Base-by-base conservation (phyloP, 2,329 filamentous ascomycete genomes). In the Aspergillus sojae region DNA sequence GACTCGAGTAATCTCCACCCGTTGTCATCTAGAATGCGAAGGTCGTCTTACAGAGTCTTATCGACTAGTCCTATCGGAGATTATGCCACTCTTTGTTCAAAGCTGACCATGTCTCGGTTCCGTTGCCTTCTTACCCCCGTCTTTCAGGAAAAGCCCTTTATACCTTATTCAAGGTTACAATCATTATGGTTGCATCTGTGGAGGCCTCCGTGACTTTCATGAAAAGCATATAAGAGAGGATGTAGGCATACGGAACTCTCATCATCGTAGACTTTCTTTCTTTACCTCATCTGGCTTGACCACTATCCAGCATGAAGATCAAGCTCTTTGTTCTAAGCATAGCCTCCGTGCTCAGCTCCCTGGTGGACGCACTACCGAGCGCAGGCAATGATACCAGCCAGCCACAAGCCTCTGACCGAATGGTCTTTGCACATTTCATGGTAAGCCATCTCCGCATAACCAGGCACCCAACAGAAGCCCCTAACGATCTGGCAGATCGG, bases 401-500 rank as follows among this genome's bases (percentile, higher is more conserved):
- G 36, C 21, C 28, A 28, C 32, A 46, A 5, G 21, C 57, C 1
- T 21, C 54, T 3, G 43, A 61, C 30, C 62, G 62, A 12, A 41
- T 63, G n/a, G 58, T 63, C 53, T 63, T 63, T 53, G 57, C 57
- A 10, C 62, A 63, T 61, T 63, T 63, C 45, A 63, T 63, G 62
- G 62, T 63, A 57, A 5, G 34, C 48, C 28, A 11, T 32, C 19
- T 46, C 23, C 19, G 5, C 41, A 10, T 45, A 1, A 5, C 2
- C 6, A 60, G 7, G 2, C 32, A 16, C 26, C 5, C 36, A 10
- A 28, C 30, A 46, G 5, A 16, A 5, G 2, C 1, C 23, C 21
- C 30, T 55, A 55, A 55, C 32, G 4, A 19, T 11, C 52, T n/a
- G 10, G 2, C 39, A 83, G 82, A 77, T 83, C 23, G 81, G 82